Evolutionary conservation across 352 stramenopile species (phyloP), one percentile per base, ranked within the genome.

Genomic region (Globisporangium echinulatum): DNA sequence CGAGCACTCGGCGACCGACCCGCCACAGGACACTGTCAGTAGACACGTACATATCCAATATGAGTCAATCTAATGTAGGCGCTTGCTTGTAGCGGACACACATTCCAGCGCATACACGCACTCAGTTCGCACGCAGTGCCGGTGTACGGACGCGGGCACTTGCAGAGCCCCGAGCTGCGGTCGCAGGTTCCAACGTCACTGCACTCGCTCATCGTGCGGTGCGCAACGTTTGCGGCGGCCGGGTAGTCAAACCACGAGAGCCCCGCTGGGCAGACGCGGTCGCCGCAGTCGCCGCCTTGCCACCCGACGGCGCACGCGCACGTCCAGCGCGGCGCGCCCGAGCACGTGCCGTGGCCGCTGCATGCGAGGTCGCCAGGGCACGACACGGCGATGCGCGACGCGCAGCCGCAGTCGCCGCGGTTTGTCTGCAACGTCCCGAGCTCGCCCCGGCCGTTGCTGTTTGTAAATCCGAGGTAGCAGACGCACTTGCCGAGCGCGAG

Each of bases 261-360:
- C 0, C 68, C 79, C 36, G 62, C 71, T 1, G 79, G 74, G 56
- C 83, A 92, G 9, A 67, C n/a, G 36, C 87, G 72, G 48, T 91
- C 81, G 5, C 79, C 87, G 61, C 88, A 96, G 58, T 94, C 88
- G 37, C 74, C 77, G 4, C 67, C 69, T n/a, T 66, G 68, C 86
- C 88, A 96, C 17, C 82, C 85, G 39, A 86, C 70, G 5, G 79
- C 66, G 40, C 88, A 96, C 1, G 72, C 63, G 58, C 86, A 96
- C 11, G 70, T 73, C 40, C 82, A 92, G 0, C 66, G 70, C 8
- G 69, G 79, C 4, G 49, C 60, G 9, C 70, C 73, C 1, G 77
- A 87, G 64, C 86, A 96, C 6, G 67, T 82, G 7, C 88, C 88
- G 38, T 96, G 87, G 1, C 87, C 85, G 52, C 78, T 92, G 57